Base-by-base conservation (phyloP, 371 early-diverging fungal genomes). In the Mortierella sp. region DNA sequence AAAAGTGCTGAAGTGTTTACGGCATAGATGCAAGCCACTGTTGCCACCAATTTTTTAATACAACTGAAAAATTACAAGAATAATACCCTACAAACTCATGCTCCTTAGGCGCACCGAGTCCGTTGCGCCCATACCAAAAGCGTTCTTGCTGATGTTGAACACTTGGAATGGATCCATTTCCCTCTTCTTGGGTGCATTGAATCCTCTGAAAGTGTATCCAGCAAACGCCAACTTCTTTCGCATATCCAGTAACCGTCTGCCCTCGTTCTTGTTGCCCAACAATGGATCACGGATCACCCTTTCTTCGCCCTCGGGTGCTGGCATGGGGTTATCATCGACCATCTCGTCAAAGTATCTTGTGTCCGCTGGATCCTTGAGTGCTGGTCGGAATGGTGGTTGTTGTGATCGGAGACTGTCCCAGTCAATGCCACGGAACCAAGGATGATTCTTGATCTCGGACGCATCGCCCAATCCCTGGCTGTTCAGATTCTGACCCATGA, bases 391-490 rank as follows among this genome's bases (percentile, higher is more conserved):
- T 0, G 96, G 96, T 24, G 95, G 91, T 4, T 72, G 67, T 66
- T 85, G 82, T 39, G 88, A 71, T 39, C 86, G 85, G 7, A 94
- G 73, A 34, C 82, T 79, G 22, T 84, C 78, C 95, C 95, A 95
- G 53, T 90, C 86, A 24, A 95, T 69, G 3, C 79, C 86, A 39
- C 83, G 83, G 77, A 95, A 95, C 86, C 91, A 95, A 8, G 89
- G 85, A 59, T 93, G 93, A 13, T 69, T 72, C 78, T 90, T 90
- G 59, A 95, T 89, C 64, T 89, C 77, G 16, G 77, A 69, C 6
- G 77, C 77, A 46, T 76, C 77, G 4, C 77, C 77, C 12, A 76
- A 41, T 14, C 77, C 77, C 27, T 76, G 77, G 22, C 66, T 72
- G 29, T 69, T 68, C 24, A 63, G 34, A 29, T 49, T 57, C 27